Evolutionary conservation across 164 flowering plant species (phyloP).

Genomic region (Nymphaea colorata): DNA sequence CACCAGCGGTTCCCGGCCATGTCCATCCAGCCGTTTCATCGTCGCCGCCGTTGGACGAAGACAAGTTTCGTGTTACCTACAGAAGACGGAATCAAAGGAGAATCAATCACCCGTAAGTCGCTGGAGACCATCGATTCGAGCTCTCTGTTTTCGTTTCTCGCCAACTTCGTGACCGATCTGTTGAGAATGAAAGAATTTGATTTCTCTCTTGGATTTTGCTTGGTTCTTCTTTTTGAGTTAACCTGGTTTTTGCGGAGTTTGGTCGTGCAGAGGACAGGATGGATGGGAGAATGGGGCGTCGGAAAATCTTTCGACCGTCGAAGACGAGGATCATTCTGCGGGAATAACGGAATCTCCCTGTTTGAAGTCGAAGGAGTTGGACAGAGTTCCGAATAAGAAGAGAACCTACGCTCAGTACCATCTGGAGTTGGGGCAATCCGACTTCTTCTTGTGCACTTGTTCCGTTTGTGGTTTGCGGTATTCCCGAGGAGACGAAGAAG

Average conservation of each 20-base stretch:
- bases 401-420: slow-evolving; percentile 79
- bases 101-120: background rate
- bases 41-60: background rate
- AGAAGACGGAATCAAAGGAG: background rate
- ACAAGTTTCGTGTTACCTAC: background rate
- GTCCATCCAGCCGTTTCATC: background rate
- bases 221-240: too few relatives aligned
- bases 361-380: background rate
- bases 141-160: background rate
- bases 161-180: background rate
- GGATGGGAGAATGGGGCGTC: background rate
- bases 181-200: background rate
- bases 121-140: background rate
- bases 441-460: slow-evolving; percentile 63
- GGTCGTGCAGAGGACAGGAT: background rate
- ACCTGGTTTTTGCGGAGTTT: too few relatives aligned
- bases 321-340: background rate
- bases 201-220: too few relatives aligned
- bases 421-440: slow-evolving; percentile 83
- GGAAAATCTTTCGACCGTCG: background rate
- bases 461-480: slow-evolving; percentile 53
- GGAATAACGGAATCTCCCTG: background rate
- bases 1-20: background rate
- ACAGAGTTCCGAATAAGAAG: slow-evolving; percentile 46
- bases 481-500: slow-evolving; percentile 56